Base-by-base conservation (phyloP, 1,284 basidiomycete genomes). In the Sanghuangporus weigelae region DNA sequence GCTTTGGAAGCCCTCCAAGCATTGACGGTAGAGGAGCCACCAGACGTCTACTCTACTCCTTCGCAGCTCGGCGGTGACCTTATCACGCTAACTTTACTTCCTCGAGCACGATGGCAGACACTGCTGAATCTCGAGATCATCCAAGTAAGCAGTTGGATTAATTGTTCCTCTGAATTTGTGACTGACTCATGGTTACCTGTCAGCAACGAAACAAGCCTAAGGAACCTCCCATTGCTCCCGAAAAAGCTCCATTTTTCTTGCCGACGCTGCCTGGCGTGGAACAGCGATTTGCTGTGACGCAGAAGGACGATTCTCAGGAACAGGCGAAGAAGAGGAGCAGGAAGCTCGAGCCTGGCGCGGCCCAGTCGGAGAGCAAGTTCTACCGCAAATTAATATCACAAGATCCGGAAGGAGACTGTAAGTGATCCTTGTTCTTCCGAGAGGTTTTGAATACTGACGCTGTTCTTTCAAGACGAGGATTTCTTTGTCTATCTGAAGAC, bases 221-320 rank as follows among this genome's bases (percentile, higher is more conserved):
- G 75, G 95, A 98, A 68, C 84, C 95, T 0, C 95, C 95, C 3
- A 98, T 98, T 76, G 92, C 90, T 44, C 94, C 95, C 2, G 95
- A 98, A 76, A 85, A 92, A 66, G 96, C 95, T 1, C 97, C 97
- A 0, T 99, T 99, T 82, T 99, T 99, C 82, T 78, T 99, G 16
- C 95, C 95, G 7, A 94, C 93, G 1, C 77, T 98, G 2, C 84
- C 93, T 14, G 94, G 93, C 14, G 83, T 94, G 21, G 90, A 95
- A 67, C 82, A 86, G 14, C 82, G 91, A 16, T 96, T 96, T 72
- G 89, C 85, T 26, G 71, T 88, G 2, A 72, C 72, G 56, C 67
- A 78, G 76, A 73, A 76, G 77, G 64, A 69, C 71, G 66, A 66
- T 26, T 55, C 42, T 16, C 72, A 75, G 53, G 71, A 74, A 53